Evolutionary conservation across 1,139 yeast species (phyloP).

Genomic region (Kurtzmaniella quercitrusa): DNA sequence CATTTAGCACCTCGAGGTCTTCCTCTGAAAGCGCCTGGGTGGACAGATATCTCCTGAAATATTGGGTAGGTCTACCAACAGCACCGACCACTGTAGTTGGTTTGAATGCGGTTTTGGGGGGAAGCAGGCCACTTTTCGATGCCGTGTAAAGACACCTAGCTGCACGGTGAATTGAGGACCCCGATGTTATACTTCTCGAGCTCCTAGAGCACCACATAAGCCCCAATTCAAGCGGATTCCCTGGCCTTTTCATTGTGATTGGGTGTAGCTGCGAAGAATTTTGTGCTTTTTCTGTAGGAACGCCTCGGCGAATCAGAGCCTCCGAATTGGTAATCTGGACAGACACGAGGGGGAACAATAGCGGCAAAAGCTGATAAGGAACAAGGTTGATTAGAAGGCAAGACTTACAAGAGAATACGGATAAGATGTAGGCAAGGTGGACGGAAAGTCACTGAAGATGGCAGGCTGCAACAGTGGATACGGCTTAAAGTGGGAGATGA

Average conservation of each 20-base stretch:
- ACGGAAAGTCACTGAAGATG: too few relatives aligned
- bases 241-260: background rate
- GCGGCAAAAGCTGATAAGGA: background rate
- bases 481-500: too few relatives aligned
- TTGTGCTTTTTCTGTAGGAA: background rate
- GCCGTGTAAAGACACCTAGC: background rate
- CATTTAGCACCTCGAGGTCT: slow-evolving; percentile 40
- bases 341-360: background rate
- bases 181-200: background rate
- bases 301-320: background rate
- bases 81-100: background rate
- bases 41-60: background rate
- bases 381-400: too few relatives aligned
- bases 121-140: slow-evolving; percentile 1
- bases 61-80: background rate
- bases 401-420: too few relatives aligned
- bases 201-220: background rate
- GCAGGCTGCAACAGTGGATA: too few relatives aligned
- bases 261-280: background rate
- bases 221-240: background rate
- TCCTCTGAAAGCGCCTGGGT: slow-evolving; percentile 26
- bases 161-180: background rate
- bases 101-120: background rate
- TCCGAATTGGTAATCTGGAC: background rate
- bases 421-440: too few relatives aligned